Base-by-base conservation (phyloP, 805 yeast genomes). In the Diddensiella santjacobensis region DNA sequence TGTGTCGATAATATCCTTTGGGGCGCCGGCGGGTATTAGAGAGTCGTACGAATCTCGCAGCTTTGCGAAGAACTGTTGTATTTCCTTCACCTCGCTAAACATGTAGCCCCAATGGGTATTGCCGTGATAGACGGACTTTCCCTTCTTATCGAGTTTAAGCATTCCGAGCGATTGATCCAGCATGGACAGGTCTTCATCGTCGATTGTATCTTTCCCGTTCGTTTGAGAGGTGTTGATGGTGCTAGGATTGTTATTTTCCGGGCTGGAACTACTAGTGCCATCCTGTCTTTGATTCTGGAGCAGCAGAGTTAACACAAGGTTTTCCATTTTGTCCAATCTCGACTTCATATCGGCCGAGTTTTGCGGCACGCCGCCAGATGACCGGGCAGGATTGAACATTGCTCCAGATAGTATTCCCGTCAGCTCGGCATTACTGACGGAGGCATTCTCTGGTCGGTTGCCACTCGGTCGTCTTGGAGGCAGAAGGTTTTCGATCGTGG, bases 81-180 rank as follows among this genome's bases (percentile, higher is more conserved):
- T 51, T 22, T 54, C 57, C 2, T 50, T 39, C 4, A 61, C 57
- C 44, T 63, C 67, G 35, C 58, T 55, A 24, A 64, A 52, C 35
- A 64, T 43, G 26, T 59, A 58, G 3, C 61, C 65, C 68, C 68
- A 64, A 42, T 64, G 66, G 1, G 67, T 61, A 36, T 60, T 66
- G 8, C 68, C 68, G 39, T 64, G 67, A 48, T 64, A 64, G 19
- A 63, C 49, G 6, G 63, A 54, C 37, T 64, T 57, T 11, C 68
- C 68, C 41, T 57, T 49, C 11, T 49, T 50, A 24, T 65, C 66
- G n/a, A 64, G 56, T 47, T 64, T 64, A 52, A 64, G 56, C 63
- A 64, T 56, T 3, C 68, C 68, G 22, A 64, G 56, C 11, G 65
- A 58, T 41, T 64, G 62, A 5, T 61, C 51, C 18, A 64, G 52